A percentile compares a stretch with the other conserved stretches of the same genome.
These are phyloP conservation scores for Mycena alexandri DNA, from an alignment of 768 basidiomycete genomes.

Conservation along the genomic window DNA sequence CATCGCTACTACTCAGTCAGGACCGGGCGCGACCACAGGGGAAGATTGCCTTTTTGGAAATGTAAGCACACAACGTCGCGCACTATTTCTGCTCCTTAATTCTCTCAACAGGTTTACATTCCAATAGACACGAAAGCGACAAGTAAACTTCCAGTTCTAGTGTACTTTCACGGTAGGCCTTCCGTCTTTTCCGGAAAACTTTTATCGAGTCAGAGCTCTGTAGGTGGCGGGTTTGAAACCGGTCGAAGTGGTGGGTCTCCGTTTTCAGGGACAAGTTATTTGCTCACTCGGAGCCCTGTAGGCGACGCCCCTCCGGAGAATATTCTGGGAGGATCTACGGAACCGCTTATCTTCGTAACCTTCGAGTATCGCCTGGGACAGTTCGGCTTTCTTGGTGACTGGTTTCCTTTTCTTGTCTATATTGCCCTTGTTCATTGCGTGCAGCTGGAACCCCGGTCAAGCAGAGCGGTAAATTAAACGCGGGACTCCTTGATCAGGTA, in stretches of 20 bases:
- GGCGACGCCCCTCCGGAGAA: constrained; percentile 47
- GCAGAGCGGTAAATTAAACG: constrained; percentile 51
- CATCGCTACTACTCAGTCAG: constrained; percentile 48
- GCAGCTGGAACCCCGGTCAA: constrained; percentile 51
- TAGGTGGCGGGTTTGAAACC: constrained; percentile 57
- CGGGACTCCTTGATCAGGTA: constrained; percentile 50
- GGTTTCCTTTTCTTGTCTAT: neutral
- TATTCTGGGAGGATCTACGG: constrained; percentile 46
- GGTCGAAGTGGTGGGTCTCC: constrained; percentile 44
- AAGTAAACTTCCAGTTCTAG: constrained; percentile 47
- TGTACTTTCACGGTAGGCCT: constrained; percentile 56
- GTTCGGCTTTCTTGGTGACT: constrained; percentile 56
- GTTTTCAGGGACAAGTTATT: too few relatives aligned
- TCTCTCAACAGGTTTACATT: constrained; percentile 33
- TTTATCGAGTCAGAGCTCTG: neutral
- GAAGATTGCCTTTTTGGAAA: constrained; percentile 62
- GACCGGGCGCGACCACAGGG: constrained; percentile 46
- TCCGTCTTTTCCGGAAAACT: neutral
- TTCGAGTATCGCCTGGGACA: constrained; percentile 59
- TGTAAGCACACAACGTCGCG: constrained; percentile 38
- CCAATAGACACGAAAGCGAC: constrained; percentile 29
- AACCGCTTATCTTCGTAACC: constrained; percentile 55
- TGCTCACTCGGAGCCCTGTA: too few relatives aligned
- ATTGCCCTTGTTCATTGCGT: neutral
- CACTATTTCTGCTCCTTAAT: neutral